Base-by-base conservation (phyloP, 495 filamentous ascomycete genomes). In the Xylaria grammica region DNA sequence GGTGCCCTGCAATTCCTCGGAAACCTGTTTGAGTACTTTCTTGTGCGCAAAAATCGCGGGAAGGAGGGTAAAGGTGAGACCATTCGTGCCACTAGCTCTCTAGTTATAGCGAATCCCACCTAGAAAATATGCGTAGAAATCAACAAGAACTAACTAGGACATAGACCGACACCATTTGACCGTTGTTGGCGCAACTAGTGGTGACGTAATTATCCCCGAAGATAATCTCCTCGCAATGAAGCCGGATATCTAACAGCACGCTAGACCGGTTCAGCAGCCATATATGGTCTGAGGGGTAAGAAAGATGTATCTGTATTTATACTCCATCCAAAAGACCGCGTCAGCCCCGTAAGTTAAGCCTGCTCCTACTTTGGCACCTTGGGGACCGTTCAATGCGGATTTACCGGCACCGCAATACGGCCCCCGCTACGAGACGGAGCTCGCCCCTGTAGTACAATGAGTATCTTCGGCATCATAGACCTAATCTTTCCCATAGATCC, bases 221-320 rank as follows among this genome's bases (percentile, higher is more conserved):
- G n/a, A 32, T 9, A 29, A n/a, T n/a, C 27, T 0, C 19, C 17
- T 20, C n/a, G 15, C 36, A 10, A 19, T 56, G 26, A 19, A 27
- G 30, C 15, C 11, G 17, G 4, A 56, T 24, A 29, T 53, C 29
- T 34, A 11, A 38, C 42, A 13, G 10, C 7, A 30, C 32, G n/a
- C 22, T 29, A 64, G 53, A 97, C 95, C 54, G 95, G 95, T 0
- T 94, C 91, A 4, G 95, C 95, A 2, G 95, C 95, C 19, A 97
- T 99, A 65, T 97, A 97, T 73, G 95, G 95, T n/a, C 84, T 99
- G 7, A 81, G 93, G n/a, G 92, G 92, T 27, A 98, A 98, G 85
- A 94, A 94, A 77, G 95, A 99, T 82, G 89, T 97, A 7, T 92
- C 91, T 0, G 87, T 97, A 8, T 91, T 92, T 77, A 97, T 99